Evolutionary conservation across 352 stramenopile genomes (phyloP), one percentile per base, ranked within the genome.

Genomic region (Halophytophthora batemanensis): DNA sequence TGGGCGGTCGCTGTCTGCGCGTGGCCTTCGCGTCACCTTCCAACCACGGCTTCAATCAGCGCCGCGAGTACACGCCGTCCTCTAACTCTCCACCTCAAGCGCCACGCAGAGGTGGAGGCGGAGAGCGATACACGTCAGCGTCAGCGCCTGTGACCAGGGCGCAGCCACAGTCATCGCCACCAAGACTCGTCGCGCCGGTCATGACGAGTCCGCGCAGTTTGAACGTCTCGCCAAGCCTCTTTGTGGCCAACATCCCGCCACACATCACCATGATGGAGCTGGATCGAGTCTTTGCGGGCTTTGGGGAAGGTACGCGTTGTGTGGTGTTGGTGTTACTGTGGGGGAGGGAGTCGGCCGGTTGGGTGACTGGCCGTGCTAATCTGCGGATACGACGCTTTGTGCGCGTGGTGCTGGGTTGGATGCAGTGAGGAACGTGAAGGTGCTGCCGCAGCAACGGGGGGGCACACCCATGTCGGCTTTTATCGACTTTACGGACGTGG

Each of bases 401-500:
- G 54, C 13, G 6, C 18, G 18, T 22, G 35, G 18, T 34, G 25
- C 42, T 19, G 4, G 56, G 15, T 52, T 42, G 31, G 22, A 14
- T n/a, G n/a, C 23, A 77, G 76, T 87, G 39, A 62, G 74, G 36
- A 85, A 84, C 47, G 64, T 87, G 34, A 85, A 85, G 56, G 65
- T 87, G 31, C 60, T 87, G 36, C 76, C 76, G 3, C 68, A 72
- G 36, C 55, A 59, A 14, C 53, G 56, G 40, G 67, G 64, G 8
- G 77, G 80, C 50, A 48, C 57, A 14, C 66, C 69, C 21, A 82
- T 87, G 60, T 87, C 76, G n/a, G 76, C 72, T 15, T 86, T 87
- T 45, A 66, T 87, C 28, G 74, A 87, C 59, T 87, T 75, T 45
- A 53, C 59, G 4, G 64, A 82, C 21, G 50, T 77, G 10, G 48